Evolutionary conservation across 257 asterid species (phyloP).

Genomic region (Verbascum thapsus): DNA sequence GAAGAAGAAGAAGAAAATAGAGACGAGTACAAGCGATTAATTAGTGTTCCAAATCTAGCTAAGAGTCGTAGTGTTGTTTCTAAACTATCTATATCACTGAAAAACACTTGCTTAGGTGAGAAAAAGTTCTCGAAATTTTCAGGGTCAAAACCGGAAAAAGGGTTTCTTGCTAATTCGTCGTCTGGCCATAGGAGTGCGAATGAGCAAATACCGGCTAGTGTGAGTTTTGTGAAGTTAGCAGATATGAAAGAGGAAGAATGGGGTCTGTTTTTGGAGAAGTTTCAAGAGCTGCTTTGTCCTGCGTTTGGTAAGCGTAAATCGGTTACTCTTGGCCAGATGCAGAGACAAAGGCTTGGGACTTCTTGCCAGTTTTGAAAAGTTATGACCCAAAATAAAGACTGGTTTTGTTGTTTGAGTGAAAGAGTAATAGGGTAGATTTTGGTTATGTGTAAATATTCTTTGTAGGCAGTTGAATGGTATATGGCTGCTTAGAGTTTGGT

Average conservation of each 20-base stretch:
- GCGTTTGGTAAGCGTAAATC: conserved; percentile 68
- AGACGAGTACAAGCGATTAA: conserved; percentile 38
- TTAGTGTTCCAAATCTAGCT: conserved; percentile 31
- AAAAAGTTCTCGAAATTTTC: conserved; percentile 53
- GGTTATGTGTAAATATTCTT: conserved; percentile 69
- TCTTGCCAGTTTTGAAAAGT: conserved; percentile 94
- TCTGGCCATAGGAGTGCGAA: conserved; percentile 90
- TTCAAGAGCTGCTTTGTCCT: conserved; percentile 69
- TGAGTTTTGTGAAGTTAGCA: conserved; percentile 79
- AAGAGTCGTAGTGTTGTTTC: conserved; percentile 35
- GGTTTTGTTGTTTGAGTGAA: conserved; percentile 42
- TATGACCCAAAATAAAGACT: conserved; percentile 39
- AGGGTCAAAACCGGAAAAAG: conserved; percentile 52
- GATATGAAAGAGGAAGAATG: conserved; percentile 91
- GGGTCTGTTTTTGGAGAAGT: conserved; percentile 75
- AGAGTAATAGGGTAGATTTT: conserved; percentile 40
- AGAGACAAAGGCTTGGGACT: conserved; percentile 95
- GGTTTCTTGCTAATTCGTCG: conserved; percentile 54
- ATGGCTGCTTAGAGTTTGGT: conserved; percentile 44
- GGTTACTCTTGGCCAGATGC: conserved; percentile 59
- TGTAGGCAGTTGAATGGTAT: conserved; percentile 46
- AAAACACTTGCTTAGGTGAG: conserved; percentile 60
- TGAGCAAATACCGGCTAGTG: conserved; percentile 90
- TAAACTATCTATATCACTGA: conserved; percentile 66
- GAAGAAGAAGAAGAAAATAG: conserved; percentile 53